Evolutionary conservation across 495 filamentous ascomycete genomes (phyloP), one percentile per base, ranked within the genome.

Genomic region (Lentithecium fluviatile): DNA sequence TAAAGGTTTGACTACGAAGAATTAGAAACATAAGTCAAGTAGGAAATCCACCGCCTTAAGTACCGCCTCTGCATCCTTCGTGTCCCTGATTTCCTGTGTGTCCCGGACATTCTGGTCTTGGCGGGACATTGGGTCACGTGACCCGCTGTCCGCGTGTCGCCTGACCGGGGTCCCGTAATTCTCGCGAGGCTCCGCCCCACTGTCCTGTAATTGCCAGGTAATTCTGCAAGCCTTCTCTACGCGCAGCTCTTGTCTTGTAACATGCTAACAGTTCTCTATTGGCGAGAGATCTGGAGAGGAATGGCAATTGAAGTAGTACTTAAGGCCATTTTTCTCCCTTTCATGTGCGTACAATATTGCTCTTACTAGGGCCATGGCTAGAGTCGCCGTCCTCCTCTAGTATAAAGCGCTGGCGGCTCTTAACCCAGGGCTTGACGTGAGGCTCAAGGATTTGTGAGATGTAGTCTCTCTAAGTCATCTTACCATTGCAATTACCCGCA

Each of bases 181-280:
- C n/a, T n/a, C n/a, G n/a, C n/a, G n/a, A n/a, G n/a, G n/a, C n/a
- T n/a, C n/a, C n/a, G n/a, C n/a, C n/a, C n/a, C n/a, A n/a, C n/a
- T n/a, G n/a, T n/a, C n/a, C n/a, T n/a, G n/a, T n/a, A n/a, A n/a
- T n/a, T n/a, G n/a, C n/a, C n/a, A n/a, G n/a, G n/a, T n/a, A n/a
- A n/a, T n/a, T n/a, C n/a, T n/a, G n/a, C n/a, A n/a, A n/a, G n/a
- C n/a, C n/a, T n/a, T n/a, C n/a, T n/a, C n/a, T n/a, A n/a, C n/a
- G n/a, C n/a, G n/a, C n/a, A n/a, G n/a, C n/a, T n/a, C n/a, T n/a
- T 62, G 54, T 37, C 58, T 64, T 34, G 46, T 48, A 6, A 54
- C 54, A 42, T 64, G 46, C 61, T 29, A 64, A 37, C 38, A 52
- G 48, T 64, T 64, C 55, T 64, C 50, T 47, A 64, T 64, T 24